These are phyloP conservation scores for Cercospora sesami DNA, from an alignment of 2,329 filamentous ascomycete species.

Conservation along the genomic window DNA sequence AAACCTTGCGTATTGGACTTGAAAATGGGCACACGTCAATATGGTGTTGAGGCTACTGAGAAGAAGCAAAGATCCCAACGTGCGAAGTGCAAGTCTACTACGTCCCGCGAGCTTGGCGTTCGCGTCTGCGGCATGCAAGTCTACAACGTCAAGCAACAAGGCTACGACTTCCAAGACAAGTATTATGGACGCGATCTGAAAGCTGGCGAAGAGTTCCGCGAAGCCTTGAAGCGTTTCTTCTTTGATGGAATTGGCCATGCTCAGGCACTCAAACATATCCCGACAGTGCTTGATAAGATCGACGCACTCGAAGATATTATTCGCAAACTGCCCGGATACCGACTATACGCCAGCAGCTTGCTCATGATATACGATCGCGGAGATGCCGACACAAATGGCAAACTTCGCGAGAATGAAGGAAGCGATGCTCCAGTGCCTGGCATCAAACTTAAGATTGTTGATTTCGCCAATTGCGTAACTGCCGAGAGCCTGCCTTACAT, in stretches of 20 bases:
- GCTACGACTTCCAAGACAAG: conserved; percentile 96
- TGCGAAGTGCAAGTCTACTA: conserved; percentile 88
- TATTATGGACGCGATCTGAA: conserved; percentile 90
- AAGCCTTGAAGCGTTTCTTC: conserved; percentile 82
- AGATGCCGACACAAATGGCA: conserved; percentile 53
- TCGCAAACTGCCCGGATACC: conserved; percentile 74
- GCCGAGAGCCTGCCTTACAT: conserved; percentile 67
- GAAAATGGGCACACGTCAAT: conserved; percentile 98
- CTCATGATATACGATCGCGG: conserved; percentile 97
- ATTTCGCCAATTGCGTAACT: conserved; percentile 97
- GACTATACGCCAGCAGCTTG: conserved; percentile 92
- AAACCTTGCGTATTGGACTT: conserved; percentile 94
- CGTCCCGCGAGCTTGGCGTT: conserved; percentile 86
- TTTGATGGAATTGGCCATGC: conserved; percentile 82
- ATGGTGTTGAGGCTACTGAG: conserved; percentile 84
- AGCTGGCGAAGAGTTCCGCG: conserved; percentile 83
- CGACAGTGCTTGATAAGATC: conserved; percentile 80
- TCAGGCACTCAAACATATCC: conserved; percentile 83
- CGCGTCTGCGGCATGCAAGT: conserved; percentile 94
- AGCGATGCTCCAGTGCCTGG: conserved; percentile 22
- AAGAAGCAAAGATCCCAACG: conserved; percentile 94
- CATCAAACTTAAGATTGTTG: conserved; percentile 94
- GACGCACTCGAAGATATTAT: conserved; percentile 81
- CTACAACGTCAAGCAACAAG: conserved; percentile 81
- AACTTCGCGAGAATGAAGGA: conserved; percentile 30